Conservation (phyloP, 805 yeast genomes). For the Cyberlindnera sargentensis region DNA sequence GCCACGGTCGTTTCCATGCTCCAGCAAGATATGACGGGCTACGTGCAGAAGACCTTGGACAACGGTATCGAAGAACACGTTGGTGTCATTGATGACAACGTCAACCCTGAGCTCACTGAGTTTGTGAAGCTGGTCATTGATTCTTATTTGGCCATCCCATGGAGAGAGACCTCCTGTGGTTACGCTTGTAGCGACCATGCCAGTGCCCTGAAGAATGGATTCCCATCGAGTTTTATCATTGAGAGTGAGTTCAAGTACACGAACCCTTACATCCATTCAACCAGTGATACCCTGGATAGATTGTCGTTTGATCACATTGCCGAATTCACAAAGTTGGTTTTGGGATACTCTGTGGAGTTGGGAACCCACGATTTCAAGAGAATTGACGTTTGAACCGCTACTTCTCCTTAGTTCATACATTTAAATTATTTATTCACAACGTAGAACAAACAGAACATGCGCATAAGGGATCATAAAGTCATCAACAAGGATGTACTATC, state of each 20-base stretch:
- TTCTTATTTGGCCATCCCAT: conserved; percentile 59
- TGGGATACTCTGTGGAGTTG: conserved; percentile 71
- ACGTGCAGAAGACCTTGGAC: conserved; percentile 23
- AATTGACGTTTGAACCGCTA: not conserved
- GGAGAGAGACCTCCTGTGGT: conserved; percentile 74
- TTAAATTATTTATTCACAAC: not conserved
- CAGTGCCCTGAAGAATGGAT: conserved; percentile 76
- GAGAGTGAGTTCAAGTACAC: conserved; percentile 65
- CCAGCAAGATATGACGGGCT: conserved; percentile 76
- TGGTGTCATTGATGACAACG: conserved; percentile 52
- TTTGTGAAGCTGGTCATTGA: conserved; percentile 50
- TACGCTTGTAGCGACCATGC: conserved; percentile 94
- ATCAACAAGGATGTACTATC: not conserved
- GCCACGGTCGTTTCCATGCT: conserved; percentile 70
- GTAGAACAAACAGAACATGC: not conserved
- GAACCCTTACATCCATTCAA: conserved; percentile 69
- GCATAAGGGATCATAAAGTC: not conserved
- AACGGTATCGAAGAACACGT: conserved; percentile 49
- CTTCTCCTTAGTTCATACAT: not conserved
- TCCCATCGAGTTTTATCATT: conserved; percentile 75
- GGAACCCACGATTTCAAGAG: conserved; percentile 29
- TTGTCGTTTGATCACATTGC: conserved; percentile 71
- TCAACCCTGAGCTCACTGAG: conserved; percentile 18
- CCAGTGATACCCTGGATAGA: conserved; percentile 74
- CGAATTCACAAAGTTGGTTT: conserved; percentile 72